phyloP scores from a whole-genome alignment of 805 yeast genomes.

The Candida vartiovaarae region DNA sequence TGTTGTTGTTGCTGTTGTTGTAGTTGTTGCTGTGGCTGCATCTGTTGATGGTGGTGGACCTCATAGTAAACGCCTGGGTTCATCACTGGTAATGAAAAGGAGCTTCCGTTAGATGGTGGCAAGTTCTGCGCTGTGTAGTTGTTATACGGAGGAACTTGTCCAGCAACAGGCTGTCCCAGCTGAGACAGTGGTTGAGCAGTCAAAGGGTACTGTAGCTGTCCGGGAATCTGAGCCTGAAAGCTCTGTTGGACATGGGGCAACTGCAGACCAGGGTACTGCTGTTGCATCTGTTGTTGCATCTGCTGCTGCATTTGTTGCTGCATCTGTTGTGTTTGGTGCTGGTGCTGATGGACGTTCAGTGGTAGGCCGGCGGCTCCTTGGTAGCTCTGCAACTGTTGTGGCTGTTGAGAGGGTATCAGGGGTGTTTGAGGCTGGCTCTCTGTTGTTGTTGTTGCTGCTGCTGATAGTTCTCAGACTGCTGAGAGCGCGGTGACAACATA shows the following conservation, averaged over 20 bases:
- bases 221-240: background rate
- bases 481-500: slow-evolving; percentile 1
- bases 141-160: background rate
- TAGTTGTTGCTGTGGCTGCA: slow-evolving; percentile 3
- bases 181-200: background rate
- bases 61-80: background rate
- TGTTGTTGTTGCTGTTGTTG: slow-evolving; percentile 1
- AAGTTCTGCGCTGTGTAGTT: slow-evolving; percentile 1
- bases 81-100: slow-evolving; percentile 2
- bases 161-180: background rate
- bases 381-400: background rate
- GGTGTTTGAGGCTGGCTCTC: too few relatives aligned
- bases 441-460: slow-evolving; percentile 1
- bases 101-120: background rate
- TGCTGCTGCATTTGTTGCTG: background rate
- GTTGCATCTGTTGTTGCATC: background rate
- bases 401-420: background rate
- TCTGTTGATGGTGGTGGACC: background rate
- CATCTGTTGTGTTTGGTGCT: background rate
- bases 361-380: too few relatives aligned
- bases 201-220: background rate
- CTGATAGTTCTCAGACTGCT: background rate
- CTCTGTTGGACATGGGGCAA: background rate
- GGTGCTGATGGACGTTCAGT: background rate
- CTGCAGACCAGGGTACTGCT: background rate